Evolutionary conservation across 2,329 filamentous ascomycete species (phyloP).

Genomic region (Colletotrichum sp.): DNA sequence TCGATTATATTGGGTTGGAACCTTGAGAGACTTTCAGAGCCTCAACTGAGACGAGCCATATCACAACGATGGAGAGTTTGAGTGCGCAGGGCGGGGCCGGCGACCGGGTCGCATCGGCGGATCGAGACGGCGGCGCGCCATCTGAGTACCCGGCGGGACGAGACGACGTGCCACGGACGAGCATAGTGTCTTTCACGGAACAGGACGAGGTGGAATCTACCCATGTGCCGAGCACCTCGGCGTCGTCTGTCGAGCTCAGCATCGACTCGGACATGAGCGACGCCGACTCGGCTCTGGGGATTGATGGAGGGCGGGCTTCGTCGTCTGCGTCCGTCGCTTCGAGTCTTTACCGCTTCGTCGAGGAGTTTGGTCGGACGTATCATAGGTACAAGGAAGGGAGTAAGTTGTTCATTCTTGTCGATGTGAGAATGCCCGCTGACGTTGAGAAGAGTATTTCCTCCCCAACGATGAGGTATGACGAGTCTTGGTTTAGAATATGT

Average conservation of each 20-base stretch:
- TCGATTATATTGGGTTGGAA: background rate
- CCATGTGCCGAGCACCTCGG: constrained; percentile 19
- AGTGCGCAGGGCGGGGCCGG: background rate
- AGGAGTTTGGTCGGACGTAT: constrained; percentile 15
- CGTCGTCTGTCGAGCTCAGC: background rate
- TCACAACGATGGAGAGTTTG: background rate
- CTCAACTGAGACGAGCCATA: background rate
- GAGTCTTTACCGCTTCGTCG: constrained; percentile 7
- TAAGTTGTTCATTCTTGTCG: background rate
- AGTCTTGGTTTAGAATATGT: background rate
- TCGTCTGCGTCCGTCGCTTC: constrained; percentile 9
- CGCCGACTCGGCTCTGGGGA: constrained; percentile 3
- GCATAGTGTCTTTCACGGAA: background rate
- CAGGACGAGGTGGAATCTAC: background rate
- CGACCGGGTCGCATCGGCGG: background rate
- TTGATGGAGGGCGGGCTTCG: background rate
- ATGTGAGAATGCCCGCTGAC: background rate
- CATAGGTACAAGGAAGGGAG: constrained; percentile 13
- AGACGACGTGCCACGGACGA: background rate
- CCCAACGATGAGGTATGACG: constrained; percentile 10
- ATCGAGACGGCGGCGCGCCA: background rate
- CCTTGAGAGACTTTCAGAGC: background rate
- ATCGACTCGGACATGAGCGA: constrained; percentile 6
- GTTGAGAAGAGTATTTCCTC: constrained; percentile 4
- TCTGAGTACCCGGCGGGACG: background rate